A percentile compares a stretch with the other conserved stretches of the same genome.
Conservation (phyloP, 805 yeast genomes). For the Diddensiella caesifluorescens region DNA sequence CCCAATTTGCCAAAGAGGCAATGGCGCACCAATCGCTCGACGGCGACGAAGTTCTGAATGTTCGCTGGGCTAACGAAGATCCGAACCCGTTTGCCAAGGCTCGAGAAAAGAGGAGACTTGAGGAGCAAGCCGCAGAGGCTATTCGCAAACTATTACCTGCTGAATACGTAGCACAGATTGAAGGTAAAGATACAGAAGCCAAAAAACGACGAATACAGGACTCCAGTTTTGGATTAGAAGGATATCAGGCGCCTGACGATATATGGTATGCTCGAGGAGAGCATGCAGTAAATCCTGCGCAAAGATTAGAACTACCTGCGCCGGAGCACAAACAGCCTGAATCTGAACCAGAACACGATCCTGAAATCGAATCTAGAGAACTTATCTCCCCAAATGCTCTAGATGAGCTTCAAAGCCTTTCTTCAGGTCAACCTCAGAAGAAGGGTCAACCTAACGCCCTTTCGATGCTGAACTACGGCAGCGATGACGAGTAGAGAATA, state of each 20-base stretch:
- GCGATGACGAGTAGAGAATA: slow-evolving; percentile 1
- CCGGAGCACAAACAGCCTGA: slow-evolving; percentile 7
- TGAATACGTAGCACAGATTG: slow-evolving; percentile 36
- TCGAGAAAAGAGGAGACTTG: slow-evolving; percentile 44
- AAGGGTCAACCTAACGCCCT: neutral
- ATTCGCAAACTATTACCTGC: slow-evolving; percentile 41
- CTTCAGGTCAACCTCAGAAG: neutral
- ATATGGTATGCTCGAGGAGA: slow-evolving; percentile 21
- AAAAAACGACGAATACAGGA: slow-evolving; percentile 4
- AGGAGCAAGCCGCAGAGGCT: slow-evolving; percentile 47
- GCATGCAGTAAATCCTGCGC: slow-evolving; percentile 16
- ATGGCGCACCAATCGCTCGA: slow-evolving; percentile 78
- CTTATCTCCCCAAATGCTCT: slow-evolving; percentile 7
- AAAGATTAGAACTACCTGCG: slow-evolving; percentile 2
- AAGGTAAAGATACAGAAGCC: slow-evolving; percentile 21
- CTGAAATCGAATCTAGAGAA: neutral
- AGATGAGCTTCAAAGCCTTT: slow-evolving; percentile 2
- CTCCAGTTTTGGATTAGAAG: slow-evolving; percentile 23
- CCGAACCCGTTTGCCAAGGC: slow-evolving; percentile 65
- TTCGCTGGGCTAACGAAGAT: slow-evolving; percentile 88
- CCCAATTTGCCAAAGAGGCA: slow-evolving; percentile 94
- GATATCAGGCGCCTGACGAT: slow-evolving; percentile 28
- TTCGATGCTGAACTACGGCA: neutral
- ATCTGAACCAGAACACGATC: neutral
- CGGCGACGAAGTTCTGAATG: slow-evolving; percentile 57